Conservation (phyloP, 768 basidiomycete species). For the Sutorius australiensis region DNA sequence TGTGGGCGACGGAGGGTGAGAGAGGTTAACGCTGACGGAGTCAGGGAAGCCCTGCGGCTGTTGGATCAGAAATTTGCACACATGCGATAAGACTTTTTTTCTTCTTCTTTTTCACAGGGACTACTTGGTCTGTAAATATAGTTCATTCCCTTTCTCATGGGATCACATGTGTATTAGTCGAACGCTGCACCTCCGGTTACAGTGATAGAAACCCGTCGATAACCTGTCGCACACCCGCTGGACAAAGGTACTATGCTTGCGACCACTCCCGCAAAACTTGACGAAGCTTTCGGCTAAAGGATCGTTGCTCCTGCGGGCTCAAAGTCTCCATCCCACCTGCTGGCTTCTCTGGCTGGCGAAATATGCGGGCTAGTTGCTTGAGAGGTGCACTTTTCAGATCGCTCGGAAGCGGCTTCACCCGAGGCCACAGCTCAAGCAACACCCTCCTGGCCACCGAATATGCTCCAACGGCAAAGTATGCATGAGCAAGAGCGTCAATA, state of each 20-base stretch:
- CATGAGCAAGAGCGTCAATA: slow-evolving; percentile 67
- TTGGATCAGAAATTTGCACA: slow-evolving; percentile 62
- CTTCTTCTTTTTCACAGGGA: neutral
- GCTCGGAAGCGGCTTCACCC: slow-evolving; percentile 57
- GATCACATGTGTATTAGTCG: slow-evolving; percentile 4
- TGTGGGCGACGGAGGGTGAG: slow-evolving; percentile 60
- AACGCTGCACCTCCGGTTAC: neutral
- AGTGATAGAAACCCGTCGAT: neutral
- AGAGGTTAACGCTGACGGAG: slow-evolving; percentile 69
- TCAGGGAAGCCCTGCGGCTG: slow-evolving; percentile 70
- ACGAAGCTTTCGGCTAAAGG: slow-evolving; percentile 38
- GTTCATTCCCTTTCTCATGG: neutral
- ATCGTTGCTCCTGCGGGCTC: slow-evolving; percentile 32
- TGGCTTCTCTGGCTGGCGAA: slow-evolving; percentile 34
- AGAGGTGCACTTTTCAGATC: slow-evolving; percentile 44
- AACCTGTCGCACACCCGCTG: neutral
- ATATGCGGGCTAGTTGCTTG: slow-evolving; percentile 41
- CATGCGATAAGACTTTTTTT: slow-evolving; percentile 20
- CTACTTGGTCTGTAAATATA: neutral
- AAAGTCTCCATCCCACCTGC: slow-evolving; percentile 19
- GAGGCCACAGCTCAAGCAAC: slow-evolving; percentile 61
- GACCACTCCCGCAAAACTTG: slow-evolving; percentile 26
- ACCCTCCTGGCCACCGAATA: slow-evolving; percentile 48
- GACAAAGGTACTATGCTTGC: slow-evolving; percentile 5
- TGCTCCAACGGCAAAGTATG: slow-evolving; percentile 57